These are phyloP conservation scores for Microsporum canis DNA, from an alignment of 2,329 filamentous ascomycete genomes.

Conservation along the genomic window DNA sequence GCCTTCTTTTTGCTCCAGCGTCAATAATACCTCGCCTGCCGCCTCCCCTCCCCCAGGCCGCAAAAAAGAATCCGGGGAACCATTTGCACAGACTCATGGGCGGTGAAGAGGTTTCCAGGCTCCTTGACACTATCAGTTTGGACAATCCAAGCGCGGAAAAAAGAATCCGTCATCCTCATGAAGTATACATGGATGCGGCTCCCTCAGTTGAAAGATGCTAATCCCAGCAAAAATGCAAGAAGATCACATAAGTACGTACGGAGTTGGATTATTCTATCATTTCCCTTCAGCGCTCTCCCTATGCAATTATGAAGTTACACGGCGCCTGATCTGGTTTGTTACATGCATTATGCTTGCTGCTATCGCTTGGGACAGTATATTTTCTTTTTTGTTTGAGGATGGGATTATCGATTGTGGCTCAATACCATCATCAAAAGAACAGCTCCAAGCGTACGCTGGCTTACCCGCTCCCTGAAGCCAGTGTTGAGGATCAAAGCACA, in stretches of 20 bases:
- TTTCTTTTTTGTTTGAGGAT: background rate
- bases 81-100: background rate
- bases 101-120: background rate
- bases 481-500: background rate
- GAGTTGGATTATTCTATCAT: background rate
- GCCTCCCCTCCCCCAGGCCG: background rate
- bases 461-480: background rate
- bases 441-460: background rate
- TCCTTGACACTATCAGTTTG: background rate
- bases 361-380: background rate
- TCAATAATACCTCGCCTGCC: background rate
- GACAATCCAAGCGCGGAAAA: background rate
- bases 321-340: background rate
- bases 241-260: background rate
- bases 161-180: background rate
- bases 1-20: background rate
- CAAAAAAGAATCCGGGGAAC: background rate
- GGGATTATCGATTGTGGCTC: constrained; percentile 1
- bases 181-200: background rate
- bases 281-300: background rate
- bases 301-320: background rate
- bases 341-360: background rate
- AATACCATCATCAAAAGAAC: background rate
- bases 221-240: background rate
- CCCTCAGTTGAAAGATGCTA: background rate